These are phyloP conservation scores for Chrysochromulina parva DNA, from an alignment of 78 protist species.

Conservation along the genomic window DNA sequence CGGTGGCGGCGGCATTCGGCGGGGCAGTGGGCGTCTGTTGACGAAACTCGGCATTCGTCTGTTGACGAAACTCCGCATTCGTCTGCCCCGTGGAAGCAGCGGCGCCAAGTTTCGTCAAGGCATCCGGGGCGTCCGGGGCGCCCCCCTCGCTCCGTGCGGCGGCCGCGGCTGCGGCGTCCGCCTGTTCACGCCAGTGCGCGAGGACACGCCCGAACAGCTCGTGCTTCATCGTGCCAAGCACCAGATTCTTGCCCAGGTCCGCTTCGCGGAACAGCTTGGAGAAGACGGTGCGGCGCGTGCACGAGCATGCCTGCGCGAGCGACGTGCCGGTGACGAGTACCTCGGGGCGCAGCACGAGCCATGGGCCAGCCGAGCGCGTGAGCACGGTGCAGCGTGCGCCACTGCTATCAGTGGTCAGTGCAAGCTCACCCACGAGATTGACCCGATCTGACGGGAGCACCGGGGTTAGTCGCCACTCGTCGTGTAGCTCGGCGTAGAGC, in stretches of 20 bases:
- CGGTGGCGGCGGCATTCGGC: no score
- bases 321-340: not conserved
- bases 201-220: not conserved
- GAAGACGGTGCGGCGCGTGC: not conserved
- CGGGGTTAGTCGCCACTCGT: not conserved
- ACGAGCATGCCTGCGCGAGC: not conserved
- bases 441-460: not conserved
- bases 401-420: not conserved
- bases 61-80: no score
- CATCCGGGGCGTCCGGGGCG: no score
- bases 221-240: slow-evolving; percentile 6
- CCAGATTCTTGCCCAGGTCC: not conserved
- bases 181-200: not conserved
- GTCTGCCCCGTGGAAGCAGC: no score
- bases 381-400: not conserved
- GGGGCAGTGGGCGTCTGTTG: no score
- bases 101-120: no score
- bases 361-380: not conserved
- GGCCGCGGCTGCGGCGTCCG: no score
- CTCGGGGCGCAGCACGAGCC: slow-evolving; percentile 19
- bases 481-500: not conserved
- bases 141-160: no score
- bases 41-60: no score
- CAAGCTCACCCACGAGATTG: not conserved
- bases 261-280: no score